A percentile compares a stretch with the other conserved stretches of the same genome.
Conservation (phyloP, 2,329 filamentous ascomycete genomes). For the Aspergillus ochraceus region DNA sequence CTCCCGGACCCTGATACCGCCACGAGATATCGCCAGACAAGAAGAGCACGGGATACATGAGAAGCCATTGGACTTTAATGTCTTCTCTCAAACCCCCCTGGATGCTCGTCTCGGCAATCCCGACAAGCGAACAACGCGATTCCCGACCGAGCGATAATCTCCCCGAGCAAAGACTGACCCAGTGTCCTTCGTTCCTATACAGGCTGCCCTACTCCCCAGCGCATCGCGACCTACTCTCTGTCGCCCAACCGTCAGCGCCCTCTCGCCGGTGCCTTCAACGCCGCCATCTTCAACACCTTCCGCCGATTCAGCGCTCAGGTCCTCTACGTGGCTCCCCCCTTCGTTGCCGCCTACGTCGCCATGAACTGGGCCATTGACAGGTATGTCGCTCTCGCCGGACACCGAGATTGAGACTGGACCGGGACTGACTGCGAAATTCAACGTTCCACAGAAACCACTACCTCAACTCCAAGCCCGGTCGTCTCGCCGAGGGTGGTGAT, state of each 20-base stretch:
- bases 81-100: background rate
- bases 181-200: background rate
- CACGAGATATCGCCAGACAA: background rate
- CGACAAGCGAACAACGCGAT: background rate
- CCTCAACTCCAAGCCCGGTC: constrained; percentile 52
- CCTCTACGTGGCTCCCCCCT: constrained; percentile 81
- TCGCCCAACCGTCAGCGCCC: constrained; percentile 87
- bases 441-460: constrained; percentile 46
- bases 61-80: background rate
- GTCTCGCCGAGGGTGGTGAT: constrained; percentile 32
- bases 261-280: constrained; percentile 73
- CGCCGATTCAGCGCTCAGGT: constrained; percentile 83
- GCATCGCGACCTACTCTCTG: constrained; percentile 69
- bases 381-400: constrained; percentile 53
- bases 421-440: background rate
- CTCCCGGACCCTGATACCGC: constrained; percentile 28
- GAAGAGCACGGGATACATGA: background rate
- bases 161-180: background rate
- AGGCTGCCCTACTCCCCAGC: constrained; percentile 50
- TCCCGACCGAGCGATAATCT: background rate
- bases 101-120: background rate
- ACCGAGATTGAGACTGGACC: background rate
- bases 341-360: constrained; percentile 74
- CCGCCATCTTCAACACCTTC: constrained; percentile 93
- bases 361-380: constrained; percentile 91